Evolutionary conservation across 495 filamentous ascomycete species (phyloP).

Genomic region (Melanomma pulvis-pyrius): DNA sequence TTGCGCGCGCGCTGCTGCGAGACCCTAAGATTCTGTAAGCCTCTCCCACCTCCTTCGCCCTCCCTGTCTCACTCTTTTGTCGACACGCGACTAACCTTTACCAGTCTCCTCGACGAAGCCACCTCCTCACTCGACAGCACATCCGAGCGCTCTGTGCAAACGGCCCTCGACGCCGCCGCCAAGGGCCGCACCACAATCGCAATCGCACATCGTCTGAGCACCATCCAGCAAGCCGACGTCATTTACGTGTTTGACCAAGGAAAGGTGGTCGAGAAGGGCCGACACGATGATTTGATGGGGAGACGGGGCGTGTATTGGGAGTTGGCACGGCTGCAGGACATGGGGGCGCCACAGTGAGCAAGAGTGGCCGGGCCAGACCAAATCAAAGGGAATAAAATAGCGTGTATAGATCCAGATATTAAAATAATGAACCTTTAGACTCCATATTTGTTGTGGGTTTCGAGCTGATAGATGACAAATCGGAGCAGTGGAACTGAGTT

Average conservation of each 20-base stretch:
- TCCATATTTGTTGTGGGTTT: no score
- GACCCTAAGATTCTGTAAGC: slow-evolving; percentile 70
- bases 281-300: slow-evolving; percentile 66
- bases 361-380: no score
- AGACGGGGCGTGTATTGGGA: slow-evolving; percentile 37
- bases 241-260: slow-evolving; percentile 83
- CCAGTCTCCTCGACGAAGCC: slow-evolving; percentile 77
- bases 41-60: neutral
- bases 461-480: no score
- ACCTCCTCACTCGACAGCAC: slow-evolving; percentile 88
- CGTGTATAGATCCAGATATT: no score
- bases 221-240: slow-evolving; percentile 82
- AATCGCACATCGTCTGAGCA: slow-evolving; percentile 85
- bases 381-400: no score
- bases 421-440: no score
- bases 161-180: slow-evolving; percentile 36
- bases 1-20: slow-evolving; percentile 57
- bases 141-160: slow-evolving; percentile 79
- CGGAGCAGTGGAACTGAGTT: no score
- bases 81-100: slow-evolving; percentile 1
- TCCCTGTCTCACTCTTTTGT: neutral
- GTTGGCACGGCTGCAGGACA: slow-evolving; percentile 47
- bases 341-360: slow-evolving; percentile 37
- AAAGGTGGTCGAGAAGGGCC: slow-evolving; percentile 70
- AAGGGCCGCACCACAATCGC: slow-evolving; percentile 70